A percentile compares a stretch with the other conserved stretches of the same genome.
These are phyloP conservation scores for Talaromyces wortmannii DNA, from an alignment of 495 filamentous ascomycete species.

Conservation along the genomic window DNA sequence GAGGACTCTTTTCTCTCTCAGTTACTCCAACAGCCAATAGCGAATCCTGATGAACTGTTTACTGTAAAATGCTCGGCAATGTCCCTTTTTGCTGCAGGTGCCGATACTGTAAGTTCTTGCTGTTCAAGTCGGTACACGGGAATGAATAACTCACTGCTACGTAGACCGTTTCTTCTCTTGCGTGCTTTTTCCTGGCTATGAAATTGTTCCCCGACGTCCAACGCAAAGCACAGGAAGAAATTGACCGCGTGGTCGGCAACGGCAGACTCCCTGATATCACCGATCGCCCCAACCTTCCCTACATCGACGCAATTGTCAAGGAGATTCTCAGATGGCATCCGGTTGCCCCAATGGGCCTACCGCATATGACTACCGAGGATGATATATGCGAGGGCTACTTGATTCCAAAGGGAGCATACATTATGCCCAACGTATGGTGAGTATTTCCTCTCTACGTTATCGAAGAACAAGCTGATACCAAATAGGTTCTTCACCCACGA, in stretches of 20 bases:
- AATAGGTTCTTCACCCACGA: constrained; percentile 25
- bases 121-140: neutral
- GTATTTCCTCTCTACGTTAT: neutral
- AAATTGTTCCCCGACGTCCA: constrained; percentile 41
- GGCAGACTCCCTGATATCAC: constrained; percentile 14
- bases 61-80: constrained; percentile 31
- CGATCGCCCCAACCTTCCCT: constrained; percentile 28
- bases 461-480: neutral
- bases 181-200: constrained; percentile 41
- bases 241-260: constrained; percentile 44
- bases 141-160: neutral
- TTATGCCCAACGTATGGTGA: constrained; percentile 43
- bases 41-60: constrained; percentile 13
- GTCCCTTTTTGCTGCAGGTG: constrained; percentile 44
- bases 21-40: constrained; percentile 14
- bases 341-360: constrained; percentile 36
- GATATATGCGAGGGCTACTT: constrained; percentile 43
- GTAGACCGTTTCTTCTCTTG: constrained; percentile 21
- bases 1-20: constrained; percentile 24
- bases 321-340: constrained; percentile 40
- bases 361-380: constrained; percentile 48
- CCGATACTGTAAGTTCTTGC: constrained; percentile 25
- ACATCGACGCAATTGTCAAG: constrained; percentile 33
- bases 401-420: constrained; percentile 41
- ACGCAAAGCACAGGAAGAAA: constrained; percentile 48